phyloP scores from a whole-genome alignment of 1,284 basidiomycete genomes.

The Vanrija sp. region DNA sequence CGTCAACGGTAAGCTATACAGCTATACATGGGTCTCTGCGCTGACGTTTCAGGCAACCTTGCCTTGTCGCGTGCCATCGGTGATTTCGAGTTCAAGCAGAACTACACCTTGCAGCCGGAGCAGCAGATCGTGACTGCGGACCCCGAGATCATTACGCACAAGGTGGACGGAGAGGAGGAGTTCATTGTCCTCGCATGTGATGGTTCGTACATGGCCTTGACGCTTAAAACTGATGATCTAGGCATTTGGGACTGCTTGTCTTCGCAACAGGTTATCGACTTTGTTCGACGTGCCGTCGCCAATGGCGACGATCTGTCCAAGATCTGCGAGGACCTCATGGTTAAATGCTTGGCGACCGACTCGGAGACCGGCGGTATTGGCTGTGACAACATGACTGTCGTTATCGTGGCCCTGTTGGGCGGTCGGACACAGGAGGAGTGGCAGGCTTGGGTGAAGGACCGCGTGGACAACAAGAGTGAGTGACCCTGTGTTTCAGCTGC shows the following conservation, averaged over 20 bases:
- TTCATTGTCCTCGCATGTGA: conserved; percentile 96
- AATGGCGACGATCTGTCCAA: conserved; percentile 73
- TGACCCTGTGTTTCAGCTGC: conserved; percentile 45
- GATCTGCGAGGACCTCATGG: conserved; percentile 87
- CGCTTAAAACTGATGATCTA: conserved; percentile 39
- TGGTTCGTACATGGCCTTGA: conserved; percentile 56
- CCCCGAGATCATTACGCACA: conserved; percentile 83
- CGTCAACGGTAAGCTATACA: conserved; percentile 73
- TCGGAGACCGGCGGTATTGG: conserved; percentile 91
- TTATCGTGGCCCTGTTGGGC: conserved; percentile 82
- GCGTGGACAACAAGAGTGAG: conserved; percentile 70
- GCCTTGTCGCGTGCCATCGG: conserved; percentile 93
- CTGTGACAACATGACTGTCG: conserved; percentile 98
- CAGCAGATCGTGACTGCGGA: conserved; percentile 93
- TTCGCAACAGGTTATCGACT: conserved; percentile 90
- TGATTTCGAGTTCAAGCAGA: conserved; percentile 99
- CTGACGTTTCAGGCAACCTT: conserved; percentile 69
- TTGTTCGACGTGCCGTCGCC: conserved; percentile 76
- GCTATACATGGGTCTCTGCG: conserved; percentile 27
- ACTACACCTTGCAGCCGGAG: conserved; percentile 73
- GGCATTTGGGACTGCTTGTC: conserved; percentile 98
- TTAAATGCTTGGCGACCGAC: conserved; percentile 90
- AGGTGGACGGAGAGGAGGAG: conserved; percentile 83
- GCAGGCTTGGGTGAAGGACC: conserved; percentile 84
- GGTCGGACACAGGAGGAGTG: conserved; percentile 87